Evolutionary conservation across 176 grass and related monocot genomes (phyloP).

Genomic region (Melocanna baccifera): DNA sequence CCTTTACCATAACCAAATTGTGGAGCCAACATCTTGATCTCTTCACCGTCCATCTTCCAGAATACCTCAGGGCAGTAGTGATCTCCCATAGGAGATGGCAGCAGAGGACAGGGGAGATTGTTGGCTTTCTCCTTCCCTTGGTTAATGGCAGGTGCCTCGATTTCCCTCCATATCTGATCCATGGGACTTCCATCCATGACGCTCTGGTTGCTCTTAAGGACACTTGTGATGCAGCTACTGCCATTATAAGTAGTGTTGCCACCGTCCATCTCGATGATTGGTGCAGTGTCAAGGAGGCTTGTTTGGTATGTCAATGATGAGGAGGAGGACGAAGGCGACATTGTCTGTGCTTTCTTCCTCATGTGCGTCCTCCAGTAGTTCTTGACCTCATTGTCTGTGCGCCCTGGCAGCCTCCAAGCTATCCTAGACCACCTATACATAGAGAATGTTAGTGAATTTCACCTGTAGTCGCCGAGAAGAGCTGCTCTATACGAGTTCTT

Average conservation of each 20-base stretch:
- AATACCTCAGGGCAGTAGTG: conserved; percentile 42
- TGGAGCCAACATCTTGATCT: conserved; percentile 43
- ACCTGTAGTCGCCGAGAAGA: background rate
- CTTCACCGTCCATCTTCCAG: conserved; percentile 53
- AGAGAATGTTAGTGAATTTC: conserved; percentile 5
- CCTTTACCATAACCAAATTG: conserved; percentile 29
- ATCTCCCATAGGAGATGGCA: conserved; percentile 29
- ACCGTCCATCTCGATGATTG: background rate
- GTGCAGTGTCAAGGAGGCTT: conserved; percentile 17
- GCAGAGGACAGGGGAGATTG: conserved; percentile 30
- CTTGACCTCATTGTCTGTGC: conserved; percentile 92
- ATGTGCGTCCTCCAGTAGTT: conserved; percentile 95
- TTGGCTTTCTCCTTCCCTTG: conserved; percentile 22
- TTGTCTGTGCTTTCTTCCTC: conserved; percentile 79
- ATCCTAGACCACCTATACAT: conserved; percentile 72
- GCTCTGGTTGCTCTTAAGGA: conserved; percentile 32
- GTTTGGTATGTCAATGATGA: conserved; percentile 60
- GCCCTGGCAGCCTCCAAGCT: conserved; percentile 66
- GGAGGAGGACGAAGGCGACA: conserved; percentile 51
- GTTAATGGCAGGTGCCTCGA: conserved; percentile 30
- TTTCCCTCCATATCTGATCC: conserved; percentile 86
- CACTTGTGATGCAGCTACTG: conserved; percentile 16
- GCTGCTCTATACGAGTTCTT: background rate
- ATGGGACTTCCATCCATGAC: conserved; percentile 55
- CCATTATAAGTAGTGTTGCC: conserved; percentile 12